A percentile compares a stretch with the other conserved stretches of the same genome.
phyloP scores from a whole-genome alignment of 805 yeast species.

The Komagataella kurtzmanii region DNA sequence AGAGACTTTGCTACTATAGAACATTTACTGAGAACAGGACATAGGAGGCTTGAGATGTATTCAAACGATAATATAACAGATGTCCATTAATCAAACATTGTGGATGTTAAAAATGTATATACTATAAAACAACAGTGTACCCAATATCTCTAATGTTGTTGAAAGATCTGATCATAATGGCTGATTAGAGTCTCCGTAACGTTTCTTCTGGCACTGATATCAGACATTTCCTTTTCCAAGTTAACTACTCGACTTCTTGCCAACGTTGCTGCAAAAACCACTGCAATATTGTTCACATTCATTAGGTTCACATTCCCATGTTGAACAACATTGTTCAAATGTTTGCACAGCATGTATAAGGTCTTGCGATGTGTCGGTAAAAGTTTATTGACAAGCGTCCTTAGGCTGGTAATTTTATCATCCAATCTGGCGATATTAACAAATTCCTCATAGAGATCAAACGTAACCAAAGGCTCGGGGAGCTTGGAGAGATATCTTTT shows the following conservation, averaged over 20 bases:
- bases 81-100: conserved; percentile 22
- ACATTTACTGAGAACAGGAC: conserved; percentile 68
- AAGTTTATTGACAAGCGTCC: neutral
- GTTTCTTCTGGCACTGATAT: conserved; percentile 70
- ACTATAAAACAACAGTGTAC: neutral
- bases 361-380: neutral
- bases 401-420: conserved; percentile 1
- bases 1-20: conserved; percentile 81
- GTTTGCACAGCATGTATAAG: conserved; percentile 18
- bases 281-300: conserved; percentile 72
- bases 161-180: conserved; percentile 27
- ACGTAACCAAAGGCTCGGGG: conserved; percentile 77
- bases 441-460: conserved; percentile 49
- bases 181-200: conserved; percentile 61
- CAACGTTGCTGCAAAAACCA: conserved; percentile 91
- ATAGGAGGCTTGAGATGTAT: conserved; percentile 58
- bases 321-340: conserved; percentile 46
- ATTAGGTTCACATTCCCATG: conserved; percentile 53
- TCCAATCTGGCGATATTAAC: conserved; percentile 35
- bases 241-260: conserved; percentile 49
- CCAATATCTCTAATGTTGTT: conserved; percentile 1
- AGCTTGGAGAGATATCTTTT: conserved; percentile 78
- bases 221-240: conserved; percentile 73
- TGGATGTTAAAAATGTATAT: neutral
- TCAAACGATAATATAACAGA: conserved; percentile 61